Evolutionary conservation across 2,329 filamentous ascomycete species (phyloP).

Genomic region (Monosporascus ibericus): DNA sequence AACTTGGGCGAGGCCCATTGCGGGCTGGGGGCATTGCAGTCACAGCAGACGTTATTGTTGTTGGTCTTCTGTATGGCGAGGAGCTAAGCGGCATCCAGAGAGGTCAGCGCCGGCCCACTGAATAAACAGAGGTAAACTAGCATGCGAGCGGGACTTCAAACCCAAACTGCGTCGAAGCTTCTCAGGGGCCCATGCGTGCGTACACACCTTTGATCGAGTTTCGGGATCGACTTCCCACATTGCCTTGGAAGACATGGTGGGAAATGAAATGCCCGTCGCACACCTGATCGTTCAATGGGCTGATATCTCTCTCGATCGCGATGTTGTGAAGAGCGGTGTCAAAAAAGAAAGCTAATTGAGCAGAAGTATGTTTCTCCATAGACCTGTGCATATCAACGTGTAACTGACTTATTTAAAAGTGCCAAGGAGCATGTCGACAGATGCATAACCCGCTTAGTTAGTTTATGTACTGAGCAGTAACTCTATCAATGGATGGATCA

Average conservation of each 20-base stretch:
- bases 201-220: slow-evolving; percentile 80
- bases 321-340: too few relatives aligned
- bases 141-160: background rate
- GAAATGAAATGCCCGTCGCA: background rate
- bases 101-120: slow-evolving; percentile 5
- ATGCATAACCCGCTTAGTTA: too few relatives aligned
- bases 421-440: too few relatives aligned
- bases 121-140: background rate
- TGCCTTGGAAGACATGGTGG: slow-evolving; percentile 58
- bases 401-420: too few relatives aligned
- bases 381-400: too few relatives aligned
- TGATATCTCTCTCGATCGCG: background rate
- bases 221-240: slow-evolving; percentile 99
- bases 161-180: too few relatives aligned
- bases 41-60: slow-evolving; percentile 85
- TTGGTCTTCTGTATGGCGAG: slow-evolving; percentile 85
- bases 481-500: too few relatives aligned
- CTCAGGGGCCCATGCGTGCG: background rate
- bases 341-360: too few relatives aligned
- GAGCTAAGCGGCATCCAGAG: slow-evolving; percentile 52
- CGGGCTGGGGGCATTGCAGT: slow-evolving; percentile 90
- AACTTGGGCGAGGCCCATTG: slow-evolving; percentile 99
- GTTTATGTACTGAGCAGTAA: too few relatives aligned
- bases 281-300: background rate
- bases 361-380: too few relatives aligned